Base-by-base conservation (phyloP, 352 stramenopile species). In the Phytopythium aichiense region DNA sequence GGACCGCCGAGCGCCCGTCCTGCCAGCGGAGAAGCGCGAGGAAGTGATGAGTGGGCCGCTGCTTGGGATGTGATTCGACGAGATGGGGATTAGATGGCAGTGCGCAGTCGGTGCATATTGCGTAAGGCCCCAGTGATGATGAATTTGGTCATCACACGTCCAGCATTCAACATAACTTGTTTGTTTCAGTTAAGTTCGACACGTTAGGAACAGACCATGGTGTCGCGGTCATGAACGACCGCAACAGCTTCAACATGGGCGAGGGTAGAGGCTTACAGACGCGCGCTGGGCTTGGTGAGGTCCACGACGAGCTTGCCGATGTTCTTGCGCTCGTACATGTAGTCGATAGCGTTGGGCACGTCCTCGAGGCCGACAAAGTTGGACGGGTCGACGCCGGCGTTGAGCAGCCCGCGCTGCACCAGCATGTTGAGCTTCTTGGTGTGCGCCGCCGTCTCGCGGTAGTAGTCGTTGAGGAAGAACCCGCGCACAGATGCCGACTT, bases 231-330 rank as follows among this genome's bases (percentile, higher is more conserved):
- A 22, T 12, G 40, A 6, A 20, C 18, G 16, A 22, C 40, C 2
- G 40, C 16, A 1, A 16, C 40, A 22, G 4, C 40, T 45, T 18
- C 16, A 45, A 15, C 40, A 20, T 43, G 8, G n/a, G n/a, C n/a
- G n/a, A n/a, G n/a, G n/a, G n/a, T n/a, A n/a, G n/a, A n/a, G 16
- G 30, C 22, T 40, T 61, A 53, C 30, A 56, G 20, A 9, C 57
- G 43, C 12, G 46, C 46, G 43, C 45, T 62, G 40, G 22, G 25
- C 40, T 54, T 62, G 57, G 46, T 52, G 22, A 61, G 63, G 16
- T 77, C 62, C 11, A 95, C 77, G 30, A 90, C 73, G 65, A 95
- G 74, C 71, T 95, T 95, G 66, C 87, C 87, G 25, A 86, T 88
- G 58, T 88, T 90, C 62, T 89, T 87, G 72, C 84, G 75, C 51